These are phyloP conservation scores for Suhomyces pyralidae DNA, from an alignment of 805 yeast species.

Conservation along the genomic window DNA sequence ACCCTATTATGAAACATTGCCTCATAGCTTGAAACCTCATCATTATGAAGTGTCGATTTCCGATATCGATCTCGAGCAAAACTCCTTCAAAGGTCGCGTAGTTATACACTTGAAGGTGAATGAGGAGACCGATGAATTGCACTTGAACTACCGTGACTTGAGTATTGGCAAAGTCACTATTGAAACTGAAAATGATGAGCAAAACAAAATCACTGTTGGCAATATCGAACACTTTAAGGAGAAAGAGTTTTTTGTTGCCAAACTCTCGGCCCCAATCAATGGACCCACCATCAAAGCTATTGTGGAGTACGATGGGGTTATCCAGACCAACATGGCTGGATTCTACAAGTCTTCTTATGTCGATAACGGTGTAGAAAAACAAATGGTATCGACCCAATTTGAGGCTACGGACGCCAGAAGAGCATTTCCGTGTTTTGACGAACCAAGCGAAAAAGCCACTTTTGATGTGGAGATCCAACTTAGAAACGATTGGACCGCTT, in stretches of 20 bases:
- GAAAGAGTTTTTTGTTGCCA: slow-evolving; percentile 62
- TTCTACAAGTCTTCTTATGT: slow-evolving; percentile 48
- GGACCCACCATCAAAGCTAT: slow-evolving; percentile 17
- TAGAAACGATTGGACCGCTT: slow-evolving; percentile 32
- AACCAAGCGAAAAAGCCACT: slow-evolving; percentile 54
- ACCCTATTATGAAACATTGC: slow-evolving; percentile 50
- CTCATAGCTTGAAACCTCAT: slow-evolving; percentile 63
- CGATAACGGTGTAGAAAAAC: slow-evolving; percentile 34
- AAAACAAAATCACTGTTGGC: slow-evolving; percentile 17
- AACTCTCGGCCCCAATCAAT: slow-evolving; percentile 36
- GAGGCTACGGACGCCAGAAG: slow-evolving; percentile 60
- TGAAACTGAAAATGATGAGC: background rate
- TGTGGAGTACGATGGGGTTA: slow-evolving; percentile 39
- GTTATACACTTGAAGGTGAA: slow-evolving; percentile 45
- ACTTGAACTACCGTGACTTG: slow-evolving; percentile 48
- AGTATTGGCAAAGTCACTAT: slow-evolving; percentile 14
- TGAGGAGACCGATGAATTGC: slow-evolving; percentile 41
- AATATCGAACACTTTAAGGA: slow-evolving; percentile 40
- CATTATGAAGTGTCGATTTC: slow-evolving; percentile 65
- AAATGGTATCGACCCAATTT: slow-evolving; percentile 52
- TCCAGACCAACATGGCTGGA: slow-evolving; percentile 57
- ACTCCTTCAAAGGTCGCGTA: slow-evolving; percentile 48
- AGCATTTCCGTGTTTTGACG: slow-evolving; percentile 58
- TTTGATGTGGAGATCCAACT: slow-evolving; percentile 45
- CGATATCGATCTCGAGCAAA: slow-evolving; percentile 54